Evolutionary conservation across 1,284 basidiomycete genomes (phyloP), one percentile per base, ranked within the genome.

Genomic region (Cerrena zonata): DNA sequence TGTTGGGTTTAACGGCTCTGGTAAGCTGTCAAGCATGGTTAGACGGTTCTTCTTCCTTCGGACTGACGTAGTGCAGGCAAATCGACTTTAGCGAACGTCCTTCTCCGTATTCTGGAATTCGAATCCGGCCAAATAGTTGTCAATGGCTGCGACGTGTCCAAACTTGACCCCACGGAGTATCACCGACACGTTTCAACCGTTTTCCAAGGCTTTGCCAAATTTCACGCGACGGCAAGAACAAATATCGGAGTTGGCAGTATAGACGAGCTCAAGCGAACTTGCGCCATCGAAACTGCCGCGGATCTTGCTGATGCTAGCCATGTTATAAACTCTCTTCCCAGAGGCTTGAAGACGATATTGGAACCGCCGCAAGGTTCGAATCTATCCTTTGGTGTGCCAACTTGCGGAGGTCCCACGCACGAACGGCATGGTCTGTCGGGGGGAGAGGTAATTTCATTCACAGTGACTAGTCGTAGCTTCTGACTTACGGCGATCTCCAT

Each of bases 121-220:
- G 77, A 87, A 61, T 59, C 69, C 37, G 87, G 89, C 5, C 68
- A 77, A 36, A 67, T 91, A 36, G 66, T 74, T 46, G 72, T 91
- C 58, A 91, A 92, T 62, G 84, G 74, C 53, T 67, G 76, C 43
- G 81, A 85, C 61, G 74, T 88, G 42, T 77, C 83, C 34, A 73
- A 72, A 37, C 78, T 82, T 60, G 70, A 78, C 49, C 83, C 88
- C 22, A 65, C 66, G 11, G 85, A 89, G 46, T 81, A 87, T 56
- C 90, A 92, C 64, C 69, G 70, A 37, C 85, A 84, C 63, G 69
- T 82, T 25, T 82, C 84, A 7, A 82, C 82, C n/a, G 83, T 91
- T 18, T 88, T 92, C 65, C 90, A 93, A 64, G 82, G 82, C 42
- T 91, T 90, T 66, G 82, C 83, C 26, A 84, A 84, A 63, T 90